Conservation (phyloP, 768 basidiomycete genomes). For the Lanmaoa pseudosensibilis region DNA sequence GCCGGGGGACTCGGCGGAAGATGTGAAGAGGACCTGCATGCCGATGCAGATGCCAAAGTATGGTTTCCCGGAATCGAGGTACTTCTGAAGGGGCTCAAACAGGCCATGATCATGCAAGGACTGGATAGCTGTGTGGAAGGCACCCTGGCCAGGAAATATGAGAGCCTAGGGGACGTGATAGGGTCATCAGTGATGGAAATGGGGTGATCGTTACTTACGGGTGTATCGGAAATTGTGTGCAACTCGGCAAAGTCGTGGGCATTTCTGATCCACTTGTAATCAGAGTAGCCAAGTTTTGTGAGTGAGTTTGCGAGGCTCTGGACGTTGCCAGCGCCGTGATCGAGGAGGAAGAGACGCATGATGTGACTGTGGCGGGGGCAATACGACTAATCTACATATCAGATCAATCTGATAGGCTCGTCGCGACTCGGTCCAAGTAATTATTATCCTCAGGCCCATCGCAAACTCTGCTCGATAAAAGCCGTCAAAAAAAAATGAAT, state of each 20-base stretch:
- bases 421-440: too few species aligned
- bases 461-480: slow-evolving; percentile 7
- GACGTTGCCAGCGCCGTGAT: slow-evolving; percentile 96
- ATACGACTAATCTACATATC: neutral
- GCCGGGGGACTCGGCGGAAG: slow-evolving; percentile 74
- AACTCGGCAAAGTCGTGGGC: slow-evolving; percentile 75
- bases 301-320: slow-evolving; percentile 93
- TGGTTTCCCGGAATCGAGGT: slow-evolving; percentile 84
- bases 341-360: slow-evolving; percentile 82
- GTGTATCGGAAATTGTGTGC: slow-evolving; percentile 32
- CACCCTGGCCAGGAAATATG: slow-evolving; percentile 95
- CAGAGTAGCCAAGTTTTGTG: slow-evolving; percentile 71
- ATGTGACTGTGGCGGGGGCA: neutral
- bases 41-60: slow-evolving; percentile 99
- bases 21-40: slow-evolving; percentile 91
- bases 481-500: slow-evolving; percentile 9
- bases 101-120: slow-evolving; percentile 73
- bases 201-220: slow-evolving; percentile 56
- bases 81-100: slow-evolving; percentile 74
- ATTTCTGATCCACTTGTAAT: slow-evolving; percentile 83
- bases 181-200: slow-evolving; percentile 9
- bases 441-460: neutral
- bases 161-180: slow-evolving; percentile 60
- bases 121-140: slow-evolving; percentile 84
- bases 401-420: too few species aligned